Evolutionary conservation across 257 asterid genomes (phyloP), one percentile per base, ranked within the genome.

Genomic region (Buddleja alternifolia): DNA sequence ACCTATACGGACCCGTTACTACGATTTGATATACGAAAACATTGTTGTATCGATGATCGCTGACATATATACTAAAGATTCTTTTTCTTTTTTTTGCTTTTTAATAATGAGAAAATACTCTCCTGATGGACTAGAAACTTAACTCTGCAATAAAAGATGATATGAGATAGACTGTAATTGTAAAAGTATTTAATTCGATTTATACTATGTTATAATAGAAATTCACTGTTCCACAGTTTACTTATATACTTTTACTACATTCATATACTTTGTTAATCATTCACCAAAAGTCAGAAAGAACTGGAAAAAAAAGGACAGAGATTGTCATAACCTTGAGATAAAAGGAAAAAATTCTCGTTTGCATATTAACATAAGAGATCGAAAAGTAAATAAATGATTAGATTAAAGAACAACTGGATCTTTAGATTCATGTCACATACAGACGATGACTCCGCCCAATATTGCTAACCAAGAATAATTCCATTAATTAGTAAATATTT

Each of bases 1-100:
- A 73, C 45, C 83, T 86, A 7, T 74, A 77, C 29, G 70, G 78
- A 1, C 80, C 88, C 15, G 63, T 59, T 14, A 23, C 7, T 32
- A 24, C 61, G 10, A 47, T 54, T 40, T 72, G 69, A 76, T 59
- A 4, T 4, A 1, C 37, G 17, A 8, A 10, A 1, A 11, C 7
- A 53, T 52, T 47, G 7, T 61, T 67, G 32, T 14, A 32, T 51
- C 41, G 40, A 24, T 42, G 41, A 21, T 42, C n/a, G 25, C 37
- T 48, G 6, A 4, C 19, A 25, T 51, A 40, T 51, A 40, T 34
- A 7, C 21, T 41, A 32, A 45, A 21, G 69, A 42, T n/a, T 44
- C n/a, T 63, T 66, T 9, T 5, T 29, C 5, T 29, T 5, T 29
- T 29, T 29, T 29, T 29, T 29, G 2, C 34, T 29, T 29, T 5